Evolutionary conservation across 139 green algal genomes (phyloP).

Genomic region (Chlorella sp.): DNA sequence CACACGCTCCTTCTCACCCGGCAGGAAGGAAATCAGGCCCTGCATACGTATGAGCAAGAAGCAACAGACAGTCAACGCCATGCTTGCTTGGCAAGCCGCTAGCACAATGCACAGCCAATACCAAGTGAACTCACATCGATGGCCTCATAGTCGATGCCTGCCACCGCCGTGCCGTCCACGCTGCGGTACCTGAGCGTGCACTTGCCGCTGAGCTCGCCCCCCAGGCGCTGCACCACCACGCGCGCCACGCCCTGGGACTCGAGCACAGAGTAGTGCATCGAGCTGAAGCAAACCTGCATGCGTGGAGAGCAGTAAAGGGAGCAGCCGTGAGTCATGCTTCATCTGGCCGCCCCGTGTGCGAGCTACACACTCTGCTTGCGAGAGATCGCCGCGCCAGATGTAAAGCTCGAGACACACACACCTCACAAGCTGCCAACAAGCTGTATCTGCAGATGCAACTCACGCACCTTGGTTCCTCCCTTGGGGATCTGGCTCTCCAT

Average conservation of each 20-base stretch:
- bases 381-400: no score
- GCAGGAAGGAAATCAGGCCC: neutral
- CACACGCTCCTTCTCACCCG: neutral
- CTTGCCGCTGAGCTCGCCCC: slow-evolving; percentile 1
- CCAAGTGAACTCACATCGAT: neutral
- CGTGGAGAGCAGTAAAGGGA: no score
- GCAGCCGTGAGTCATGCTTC: no score
- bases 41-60: no score
- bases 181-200: slow-evolving; percentile 7
- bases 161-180: slow-evolving; percentile 23
- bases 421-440: no score
- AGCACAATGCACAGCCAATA: neutral
- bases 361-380: no score
- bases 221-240: neutral
- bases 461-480: no score
- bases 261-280: slow-evolving; percentile 14
- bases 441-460: no score
- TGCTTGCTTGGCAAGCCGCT: neutral
- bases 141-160: slow-evolving; percentile 23
- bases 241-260: slow-evolving; percentile 10
- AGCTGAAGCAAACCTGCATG: slow-evolving; percentile 17
- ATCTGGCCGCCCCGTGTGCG: no score
- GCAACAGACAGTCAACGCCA: neutral
- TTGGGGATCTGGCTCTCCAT: no score
- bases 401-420: no score